Evolutionary conservation across 371 early-diverging fungal species (phyloP).

Genomic region (Capniomyces stellatus): DNA sequence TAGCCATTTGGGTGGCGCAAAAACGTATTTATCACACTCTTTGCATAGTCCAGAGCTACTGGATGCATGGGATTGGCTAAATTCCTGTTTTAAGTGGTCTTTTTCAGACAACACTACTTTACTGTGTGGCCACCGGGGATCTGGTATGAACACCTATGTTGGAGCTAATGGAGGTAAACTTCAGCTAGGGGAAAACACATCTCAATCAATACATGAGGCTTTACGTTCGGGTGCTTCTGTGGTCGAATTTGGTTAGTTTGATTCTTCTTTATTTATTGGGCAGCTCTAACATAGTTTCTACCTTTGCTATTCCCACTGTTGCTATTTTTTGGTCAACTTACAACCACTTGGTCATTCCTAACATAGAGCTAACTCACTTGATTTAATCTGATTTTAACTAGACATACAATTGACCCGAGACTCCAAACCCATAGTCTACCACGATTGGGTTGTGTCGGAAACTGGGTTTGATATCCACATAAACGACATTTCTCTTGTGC

Average conservation of each 20-base stretch:
- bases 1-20: too few species aligned
- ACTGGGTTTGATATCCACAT: constrained; percentile 68
- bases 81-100: not conserved
- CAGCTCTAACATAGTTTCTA: too few species aligned
- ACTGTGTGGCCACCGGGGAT: constrained; percentile 78
- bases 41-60: not conserved
- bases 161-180: constrained; percentile 25
- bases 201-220: constrained; percentile 77
- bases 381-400: not conserved
- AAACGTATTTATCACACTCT: not conserved
- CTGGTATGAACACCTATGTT: constrained; percentile 58
- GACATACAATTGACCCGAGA: constrained; percentile 92
- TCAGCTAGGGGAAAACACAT: constrained; percentile 88
- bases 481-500: constrained; percentile 43
- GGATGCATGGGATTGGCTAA: not conserved
- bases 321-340: too few species aligned
- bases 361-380: constrained; percentile 16
- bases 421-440: constrained; percentile 78
- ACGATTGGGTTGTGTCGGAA: constrained; percentile 83
- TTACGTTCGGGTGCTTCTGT: constrained; percentile 71
- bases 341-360: not conserved
- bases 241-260: constrained; percentile 66
- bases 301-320: too few species aligned
- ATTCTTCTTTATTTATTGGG: too few species aligned
- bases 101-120: constrained; percentile 6